Conservation (phyloP, 2,329 filamentous ascomycete genomes). For the Grosmannia clavigera region DNA sequence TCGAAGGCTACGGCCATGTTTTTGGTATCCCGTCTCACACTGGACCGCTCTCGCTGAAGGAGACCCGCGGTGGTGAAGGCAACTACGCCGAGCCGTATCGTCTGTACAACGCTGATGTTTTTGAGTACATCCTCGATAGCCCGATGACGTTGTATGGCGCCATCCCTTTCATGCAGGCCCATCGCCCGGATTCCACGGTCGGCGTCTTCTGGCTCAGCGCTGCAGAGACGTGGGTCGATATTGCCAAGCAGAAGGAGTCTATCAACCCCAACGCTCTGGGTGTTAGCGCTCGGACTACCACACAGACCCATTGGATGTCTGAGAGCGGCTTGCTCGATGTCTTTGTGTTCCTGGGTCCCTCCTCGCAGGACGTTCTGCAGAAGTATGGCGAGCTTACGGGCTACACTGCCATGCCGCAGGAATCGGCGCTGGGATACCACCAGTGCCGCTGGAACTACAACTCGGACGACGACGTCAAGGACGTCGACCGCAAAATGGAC, state of each 20-base stretch:
- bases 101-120: slow-evolving; percentile 92
- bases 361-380: slow-evolving; percentile 67
- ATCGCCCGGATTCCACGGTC: slow-evolving; percentile 84
- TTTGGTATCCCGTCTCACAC: slow-evolving; percentile 92
- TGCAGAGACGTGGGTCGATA: slow-evolving; percentile 95
- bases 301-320: slow-evolving; percentile 93
- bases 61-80: slow-evolving; percentile 78
- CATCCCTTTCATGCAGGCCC: slow-evolving; percentile 96
- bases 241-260: slow-evolving; percentile 64
- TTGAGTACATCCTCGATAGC: slow-evolving; percentile 93
- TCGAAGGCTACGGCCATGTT: slow-evolving; percentile 83
- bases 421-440: slow-evolving; percentile 87
- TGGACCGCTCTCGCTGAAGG: slow-evolving; percentile 73
- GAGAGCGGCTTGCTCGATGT: slow-evolving; percentile 82
- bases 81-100: slow-evolving; percentile 85
- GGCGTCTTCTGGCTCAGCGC: slow-evolving; percentile 96
- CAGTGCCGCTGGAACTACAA: slow-evolving; percentile 99
- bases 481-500: slow-evolving; percentile 93
- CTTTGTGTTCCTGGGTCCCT: slow-evolving; percentile 88
- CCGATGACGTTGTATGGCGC: slow-evolving; percentile 98
- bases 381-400: slow-evolving; percentile 85
- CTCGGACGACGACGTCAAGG: slow-evolving; percentile 90
- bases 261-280: slow-evolving; percentile 70
- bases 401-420: slow-evolving; percentile 79
- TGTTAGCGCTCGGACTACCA: slow-evolving; percentile 55